Conservation (phyloP, 768 basidiomycete species). For the Tylopilus vinaceipallidus region DNA sequence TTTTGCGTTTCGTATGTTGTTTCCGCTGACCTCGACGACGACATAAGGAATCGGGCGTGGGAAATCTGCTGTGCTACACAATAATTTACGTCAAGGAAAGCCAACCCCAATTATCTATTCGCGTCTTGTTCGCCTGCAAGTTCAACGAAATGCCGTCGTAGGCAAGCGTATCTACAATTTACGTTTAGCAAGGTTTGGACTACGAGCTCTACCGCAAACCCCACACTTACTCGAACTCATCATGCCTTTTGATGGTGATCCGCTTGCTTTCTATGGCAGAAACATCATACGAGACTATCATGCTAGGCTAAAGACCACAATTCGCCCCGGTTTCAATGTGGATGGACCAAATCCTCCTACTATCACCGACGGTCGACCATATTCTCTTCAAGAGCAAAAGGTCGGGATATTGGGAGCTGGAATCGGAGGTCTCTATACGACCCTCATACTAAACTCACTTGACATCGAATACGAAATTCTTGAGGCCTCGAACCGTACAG, state of each 20-base stretch:
- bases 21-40: conserved; percentile 46
- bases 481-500: conserved; percentile 39
- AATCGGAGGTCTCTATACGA: conserved; percentile 39
- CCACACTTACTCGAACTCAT: neutral
- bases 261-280: conserved; percentile 9
- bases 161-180: no score
- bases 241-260: conserved; percentile 6
- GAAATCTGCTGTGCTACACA: no score
- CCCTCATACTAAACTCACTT: conserved; percentile 43
- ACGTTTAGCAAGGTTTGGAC: no score
- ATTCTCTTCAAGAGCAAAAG: no score
- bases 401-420: conserved; percentile 25
- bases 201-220: no score
- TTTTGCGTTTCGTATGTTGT: conserved; percentile 84
- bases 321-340: neutral
- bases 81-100: no score
- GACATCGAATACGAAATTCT: conserved; percentile 44
- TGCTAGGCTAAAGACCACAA: neutral
- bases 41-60: conserved; percentile 38
- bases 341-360: neutral
- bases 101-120: no score
- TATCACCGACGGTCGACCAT: no score
- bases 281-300: conserved; percentile 13
- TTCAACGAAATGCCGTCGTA: no score
- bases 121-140: no score